Conservation (phyloP, 1,139 yeast genomes). For the Zygotorulaspora mrakii region DNA sequence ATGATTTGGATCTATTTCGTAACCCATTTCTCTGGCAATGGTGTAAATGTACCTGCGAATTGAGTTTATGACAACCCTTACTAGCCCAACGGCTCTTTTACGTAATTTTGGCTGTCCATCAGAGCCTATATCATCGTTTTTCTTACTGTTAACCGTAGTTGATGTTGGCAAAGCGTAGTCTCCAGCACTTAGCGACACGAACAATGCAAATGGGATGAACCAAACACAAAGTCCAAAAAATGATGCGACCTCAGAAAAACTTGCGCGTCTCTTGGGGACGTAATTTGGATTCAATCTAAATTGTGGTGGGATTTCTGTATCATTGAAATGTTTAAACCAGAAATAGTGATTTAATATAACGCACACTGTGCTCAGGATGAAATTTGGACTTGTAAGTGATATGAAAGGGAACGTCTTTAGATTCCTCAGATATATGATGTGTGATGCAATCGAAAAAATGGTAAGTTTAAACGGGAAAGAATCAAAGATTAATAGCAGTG, state of each 20-base stretch:
- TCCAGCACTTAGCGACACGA: conserved; percentile 87
- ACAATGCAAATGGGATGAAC: conserved; percentile 90
- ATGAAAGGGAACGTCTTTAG: conserved; percentile 81
- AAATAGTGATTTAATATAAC: conserved; percentile 79
- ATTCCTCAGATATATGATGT: conserved; percentile 71
- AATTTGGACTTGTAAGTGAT: conserved; percentile 64
- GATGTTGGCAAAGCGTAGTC: conserved; percentile 77
- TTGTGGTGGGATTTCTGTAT: conserved; percentile 45
- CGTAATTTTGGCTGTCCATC: conserved; percentile 36
- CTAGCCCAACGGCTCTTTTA: conserved; percentile 49
- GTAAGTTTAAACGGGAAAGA: conserved; percentile 71
- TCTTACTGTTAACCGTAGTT: conserved; percentile 32
- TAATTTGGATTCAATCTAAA: conserved; percentile 55
- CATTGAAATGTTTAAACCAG: conserved; percentile 86
- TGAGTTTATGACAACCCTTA: conserved; percentile 59
- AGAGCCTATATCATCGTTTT: conserved; percentile 28
- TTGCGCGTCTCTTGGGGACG: conserved; percentile 66
- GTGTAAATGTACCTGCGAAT: conserved; percentile 50
- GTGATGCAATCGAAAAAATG: conserved; percentile 62
- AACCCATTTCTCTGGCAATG: conserved; percentile 53
- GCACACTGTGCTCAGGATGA: conserved; percentile 64
- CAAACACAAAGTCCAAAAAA: conserved; percentile 92
- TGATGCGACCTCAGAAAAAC: conserved; percentile 85
- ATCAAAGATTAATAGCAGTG: conserved; percentile 64
- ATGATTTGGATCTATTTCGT: conserved; percentile 58